Base-by-base conservation (phyloP, 352 stramenopile species). In the Elongisporangium anandrum region DNA sequence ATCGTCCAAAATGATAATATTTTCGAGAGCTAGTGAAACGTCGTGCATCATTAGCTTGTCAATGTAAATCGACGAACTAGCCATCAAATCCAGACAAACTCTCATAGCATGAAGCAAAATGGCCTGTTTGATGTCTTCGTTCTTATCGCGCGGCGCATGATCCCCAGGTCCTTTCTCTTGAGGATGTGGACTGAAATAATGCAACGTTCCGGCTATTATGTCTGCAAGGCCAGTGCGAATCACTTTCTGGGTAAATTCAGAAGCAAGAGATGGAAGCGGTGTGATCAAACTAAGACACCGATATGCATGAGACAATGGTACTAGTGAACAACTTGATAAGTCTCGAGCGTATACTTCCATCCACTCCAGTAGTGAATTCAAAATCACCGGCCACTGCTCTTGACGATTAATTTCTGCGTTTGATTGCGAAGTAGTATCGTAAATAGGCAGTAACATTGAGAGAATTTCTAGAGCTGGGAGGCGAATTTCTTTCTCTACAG, bases 331-430 rank as follows among this genome's bases (percentile, higher is more conserved):
- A 1, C 45, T 69, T 19, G 66, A 41, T 20, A 68, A 72, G 15
- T 91, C 81, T 21, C 75, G 68, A 4, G 68, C 71, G 24, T 81
- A 89, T 10, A 91, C 70, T 29, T 89, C 75, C 73, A 91, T 88
- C 81, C 81, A 91, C 59, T 91, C 81, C 17, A 81, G 66, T n/a
- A 89, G 52, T 38, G 87, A 66, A 8, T 68, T 50, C 8, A 89
- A 59, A 2, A 91, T 61, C 6, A 19, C 23, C 0, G 61, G 53
- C 81, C 81, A 90, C 9, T 66, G 52, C 19, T 88, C 77, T 17
- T 54, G 61, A 9, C 41, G 50, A 5, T 24, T 56, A 8, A 59
- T 49, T 2, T 55, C 48, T 12, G 3, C 4, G 5, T 10, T 23
- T 20, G n/a, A 16, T 16, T 4, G 8, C 9, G n/a, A 12, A 29